Evolutionary conservation across 176 grass and related monocot genomes (phyloP), one percentile per base, ranked within the genome.

Genomic region (Juncus effusus): DNA sequence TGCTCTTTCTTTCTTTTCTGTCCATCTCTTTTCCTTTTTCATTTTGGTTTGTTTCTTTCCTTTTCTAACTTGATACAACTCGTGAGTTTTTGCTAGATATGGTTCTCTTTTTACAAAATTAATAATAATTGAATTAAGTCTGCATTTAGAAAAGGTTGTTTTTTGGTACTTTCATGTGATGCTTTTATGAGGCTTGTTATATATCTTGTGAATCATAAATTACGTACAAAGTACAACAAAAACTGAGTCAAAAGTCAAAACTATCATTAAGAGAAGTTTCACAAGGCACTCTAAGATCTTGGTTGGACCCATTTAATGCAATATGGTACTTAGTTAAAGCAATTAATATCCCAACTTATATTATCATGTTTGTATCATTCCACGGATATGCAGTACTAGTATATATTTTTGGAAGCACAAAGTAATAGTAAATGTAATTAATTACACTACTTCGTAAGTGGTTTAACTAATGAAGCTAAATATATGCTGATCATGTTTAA

Each of bases 131-230:
- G 4, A 47, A 47, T 47, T 47, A 6, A 47, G 19, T 28, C 19
- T 47, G 4, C 60, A 38, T 57, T 82, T 74, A 74, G 65, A 73
- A 74, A 78, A 72, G 76, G 36, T 63, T 38, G 47, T 47, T 82
- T 86, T 86, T 84, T 87, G 63, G 65, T 57, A 65, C 76, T 76
- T 77, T 76, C 89, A 90, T 99, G 95, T 99, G 84, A 79, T 82
- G 39, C 77, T 83, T 70, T 78, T 70, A 79, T 71, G 88, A 58
- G 28, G 74, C 76, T 75, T 64, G 83, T 88, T 72, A 88, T 82
- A 88, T 82, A 49, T 36, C n/a, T 77, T 85, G 76, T 50, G 73
- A 64, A 54, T 42, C 16, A 37, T 38, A 40, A 64, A 76, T 28
- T 64, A 62, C 10, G 58, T 63, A 35, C 15, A 7, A 63, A 68